These are phyloP conservation scores for Pisolithus orientalis DNA, from an alignment of 768 basidiomycete genomes.

Conservation along the genomic window DNA sequence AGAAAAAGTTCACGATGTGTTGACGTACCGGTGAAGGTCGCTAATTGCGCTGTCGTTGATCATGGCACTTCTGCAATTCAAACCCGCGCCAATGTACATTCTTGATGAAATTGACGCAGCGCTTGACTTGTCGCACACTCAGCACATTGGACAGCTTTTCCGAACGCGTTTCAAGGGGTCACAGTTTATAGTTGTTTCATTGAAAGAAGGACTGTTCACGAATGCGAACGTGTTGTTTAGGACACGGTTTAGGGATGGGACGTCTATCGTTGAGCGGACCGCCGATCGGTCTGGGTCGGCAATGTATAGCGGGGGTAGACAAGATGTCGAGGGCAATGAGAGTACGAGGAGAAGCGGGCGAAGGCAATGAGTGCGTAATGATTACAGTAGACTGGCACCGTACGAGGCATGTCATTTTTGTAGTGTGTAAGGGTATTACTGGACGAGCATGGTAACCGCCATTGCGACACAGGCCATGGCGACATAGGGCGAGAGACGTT, in stretches of 20 bases:
- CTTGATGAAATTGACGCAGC: conserved; percentile 99
- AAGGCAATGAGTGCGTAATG: conserved; percentile 1
- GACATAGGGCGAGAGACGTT: conserved; percentile 94
- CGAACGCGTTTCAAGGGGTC: conserved; percentile 94
- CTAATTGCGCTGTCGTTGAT: conserved; percentile 96
- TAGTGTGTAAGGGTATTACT: conserved; percentile 20
- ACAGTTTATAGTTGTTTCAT: conserved; percentile 95
- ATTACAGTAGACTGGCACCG: background rate
- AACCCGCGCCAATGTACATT: conserved; percentile 98
- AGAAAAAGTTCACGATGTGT: background rate
- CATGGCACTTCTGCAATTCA: conserved; percentile 99
- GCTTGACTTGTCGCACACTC: conserved; percentile 90
- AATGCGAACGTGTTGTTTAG: conserved; percentile 96
- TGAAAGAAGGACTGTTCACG: conserved; percentile 96
- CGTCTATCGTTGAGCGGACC: conserved; percentile 82
- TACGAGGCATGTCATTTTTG: background rate
- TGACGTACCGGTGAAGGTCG: conserved; percentile 50
- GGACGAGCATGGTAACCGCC: conserved; percentile 68
- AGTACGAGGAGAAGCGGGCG: conserved; percentile 6
- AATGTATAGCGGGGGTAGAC: conserved; percentile 22
- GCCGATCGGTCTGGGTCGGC: conserved; percentile 54
- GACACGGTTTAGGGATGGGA: conserved; percentile 90
- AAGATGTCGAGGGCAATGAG: conserved; percentile 3
- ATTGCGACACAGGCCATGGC: conserved; percentile 88
- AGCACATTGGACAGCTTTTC: conserved; percentile 98